Base-by-base conservation (phyloP, 139 green algal species). In the Nannochloris sp. region DNA sequence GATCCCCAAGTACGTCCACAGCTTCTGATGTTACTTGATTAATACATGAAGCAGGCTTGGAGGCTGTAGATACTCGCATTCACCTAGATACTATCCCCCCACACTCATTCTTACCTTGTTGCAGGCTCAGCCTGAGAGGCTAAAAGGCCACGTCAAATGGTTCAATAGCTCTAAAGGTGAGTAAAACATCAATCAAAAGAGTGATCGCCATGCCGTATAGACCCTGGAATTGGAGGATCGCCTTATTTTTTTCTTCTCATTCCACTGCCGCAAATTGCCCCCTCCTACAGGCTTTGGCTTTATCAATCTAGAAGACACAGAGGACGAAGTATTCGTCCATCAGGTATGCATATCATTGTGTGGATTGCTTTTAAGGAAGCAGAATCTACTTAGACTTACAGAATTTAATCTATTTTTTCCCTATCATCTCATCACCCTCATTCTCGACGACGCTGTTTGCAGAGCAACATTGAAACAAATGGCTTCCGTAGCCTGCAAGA, bases 251-350 rank as follows among this genome's bases (percentile, higher is more conserved):
- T 53, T 51, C n/a, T 64, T 15, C 54, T 48, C n/a, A 13, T 48
- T 45, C 15, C 15, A 8, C 36, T 8, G 8, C 32, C 53, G 35
- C 1, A 31, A 27, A 4, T 35, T 30, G 14, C 10, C 45, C 4
- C 4, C 29, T 30, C 7, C 36, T 30, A 15, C 60, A 79, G 77
- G 78, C 10, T 85, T 76, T 36, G 78, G 78, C 32, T 85, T 97
- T 67, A 93, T 97, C 51, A 96, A 83, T 27, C 84, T 89, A 9
- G 82, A 91, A 24, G 88, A 82, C 8, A 87, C 75, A 1, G 81
- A 82, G 2, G 85, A 95, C 53, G 91, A 97, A 54, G 77, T 97
- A 25, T 97, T 97, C 45, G 92, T 97, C 8, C 92, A 97, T 66
- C 92, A 97, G 85, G 88, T 94, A 59, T 7, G n/a, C n/a, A n/a